These are phyloP conservation scores for Spirogloea muscicola DNA, from an alignment of 139 green algal genomes.

Conservation along the genomic window DNA sequence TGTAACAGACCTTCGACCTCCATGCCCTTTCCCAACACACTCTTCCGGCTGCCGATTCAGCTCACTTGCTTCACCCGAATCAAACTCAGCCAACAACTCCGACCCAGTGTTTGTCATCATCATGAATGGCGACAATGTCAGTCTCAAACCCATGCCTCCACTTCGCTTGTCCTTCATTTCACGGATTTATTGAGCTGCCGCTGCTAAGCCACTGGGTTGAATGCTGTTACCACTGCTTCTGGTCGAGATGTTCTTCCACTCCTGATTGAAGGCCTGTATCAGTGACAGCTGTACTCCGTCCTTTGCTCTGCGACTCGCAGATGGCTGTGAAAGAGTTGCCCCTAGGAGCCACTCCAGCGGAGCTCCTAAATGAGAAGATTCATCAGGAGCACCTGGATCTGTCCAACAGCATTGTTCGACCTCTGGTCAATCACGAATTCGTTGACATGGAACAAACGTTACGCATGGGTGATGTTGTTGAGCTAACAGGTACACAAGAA, in stretches of 20 bases:
- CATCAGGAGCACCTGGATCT: background rate
- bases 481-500: too few relatives aligned
- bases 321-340: constrained; percentile 25
- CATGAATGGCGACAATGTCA: constrained; percentile 4
- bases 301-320: constrained; percentile 18
- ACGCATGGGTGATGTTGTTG: constrained; percentile 12
- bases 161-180: too few relatives aligned
- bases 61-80: constrained; percentile 2
- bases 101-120: constrained; percentile 12
- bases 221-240: background rate
- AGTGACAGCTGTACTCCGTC: background rate
- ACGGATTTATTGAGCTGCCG: too few relatives aligned
- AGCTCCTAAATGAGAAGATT: constrained; percentile 16
- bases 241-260: background rate
- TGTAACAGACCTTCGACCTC: background rate
- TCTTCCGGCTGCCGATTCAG: background rate
- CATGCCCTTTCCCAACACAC: constrained; percentile 19
- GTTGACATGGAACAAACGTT: constrained; percentile 13
- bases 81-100: constrained; percentile 13
- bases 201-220: constrained; percentile 1
- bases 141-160: too few relatives aligned
- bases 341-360: constrained; percentile 4
- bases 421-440: constrained; percentile 15
- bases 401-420: background rate
- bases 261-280: background rate